A percentile compares a stretch with the other conserved stretches of the same genome.
These are phyloP conservation scores for Nepenthes alata DNA, from an alignment of 179 eudicot genomes.

Conservation along the genomic window DNA sequence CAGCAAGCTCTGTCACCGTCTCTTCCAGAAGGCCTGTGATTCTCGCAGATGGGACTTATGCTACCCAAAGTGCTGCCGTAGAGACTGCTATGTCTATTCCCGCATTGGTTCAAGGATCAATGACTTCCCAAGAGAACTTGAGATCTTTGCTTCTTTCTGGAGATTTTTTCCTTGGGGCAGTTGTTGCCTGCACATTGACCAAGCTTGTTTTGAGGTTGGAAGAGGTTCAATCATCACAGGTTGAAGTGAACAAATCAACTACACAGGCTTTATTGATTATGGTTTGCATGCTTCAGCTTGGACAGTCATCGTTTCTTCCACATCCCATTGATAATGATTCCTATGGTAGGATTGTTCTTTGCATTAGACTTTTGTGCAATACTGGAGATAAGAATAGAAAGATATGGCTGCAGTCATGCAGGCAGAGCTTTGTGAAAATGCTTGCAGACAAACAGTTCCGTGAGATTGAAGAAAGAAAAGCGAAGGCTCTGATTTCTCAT, in stretches of 20 bases:
- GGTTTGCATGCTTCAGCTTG: constrained; percentile 68
- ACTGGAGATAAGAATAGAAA: constrained; percentile 61
- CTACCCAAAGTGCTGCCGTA: constrained; percentile 75
- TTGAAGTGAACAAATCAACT: constrained; percentile 58
- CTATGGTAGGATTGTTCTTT: constrained; percentile 57
- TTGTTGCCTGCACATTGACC: constrained; percentile 60
- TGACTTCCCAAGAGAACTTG: constrained; percentile 56
- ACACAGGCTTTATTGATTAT: constrained; percentile 43
- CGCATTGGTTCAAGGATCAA: constrained; percentile 49
- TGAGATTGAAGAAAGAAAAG: constrained; percentile 84
- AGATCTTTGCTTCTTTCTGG: constrained; percentile 57
- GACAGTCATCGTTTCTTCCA: constrained; percentile 60
- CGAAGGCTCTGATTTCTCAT: constrained; percentile 75
- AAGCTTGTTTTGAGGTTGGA: constrained; percentile 64
- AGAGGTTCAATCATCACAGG: constrained; percentile 62
- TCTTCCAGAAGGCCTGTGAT: constrained; percentile 70
- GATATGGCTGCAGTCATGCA: constrained; percentile 85
- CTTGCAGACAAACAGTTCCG: constrained; percentile 89
- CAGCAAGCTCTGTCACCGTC: constrained; percentile 37
- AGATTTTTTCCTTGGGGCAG: constrained; percentile 69
- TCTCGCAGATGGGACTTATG: constrained; percentile 79
- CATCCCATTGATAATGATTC: constrained; percentile 74
- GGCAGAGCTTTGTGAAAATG: constrained; percentile 89
- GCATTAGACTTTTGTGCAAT: constrained; percentile 69
- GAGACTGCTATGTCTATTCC: constrained; percentile 68